Evolutionary conservation across 139 green algal species (phyloP), one percentile per base, ranked within the genome.

Genomic region (Bryopsis sp.): DNA sequence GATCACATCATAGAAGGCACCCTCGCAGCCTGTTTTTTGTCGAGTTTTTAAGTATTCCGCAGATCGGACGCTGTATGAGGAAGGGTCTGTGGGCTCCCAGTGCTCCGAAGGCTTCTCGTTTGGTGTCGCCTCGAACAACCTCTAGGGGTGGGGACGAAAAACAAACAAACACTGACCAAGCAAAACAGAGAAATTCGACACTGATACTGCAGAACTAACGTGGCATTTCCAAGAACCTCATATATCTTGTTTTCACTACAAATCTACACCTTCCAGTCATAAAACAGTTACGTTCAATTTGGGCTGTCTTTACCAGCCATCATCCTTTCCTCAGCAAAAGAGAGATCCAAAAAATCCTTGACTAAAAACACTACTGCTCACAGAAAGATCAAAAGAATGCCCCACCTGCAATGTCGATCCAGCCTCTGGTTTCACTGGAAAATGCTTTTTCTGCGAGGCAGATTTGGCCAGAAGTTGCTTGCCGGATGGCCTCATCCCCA

Each of bases 1-100:
- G 8, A 90, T 50, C 59, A 95, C 70, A 48, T 72, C 71, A 80
- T 95, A 95, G 26, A 95, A 70, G 43, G 77, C 35, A 2, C 58
- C 59, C 2, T 28, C 70, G 47, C 78, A 82, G 34, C 63, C 47
- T 24, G 82, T 65, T 74, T 93, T 83, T 28, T 54, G 2, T 58
- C 59, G 32, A 7, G 32, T 67, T 47, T 67, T 67, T 15, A 67
- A 28, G 33, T 67, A 67, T 26, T 67, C 7, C 59, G 24, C n/a
- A 11, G 59, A 67, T 46, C 59, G 59, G 7, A 67, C 19, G 7
- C 19, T 39, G 59, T 67, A 67, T 15, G 29, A 47, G 5, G 59
- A 47, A 24, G 59, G 24, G 33, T 67, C 59, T 26, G 33, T 31
- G 6, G 59, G 31, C 33, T 43, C 59, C 59, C 59, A 67, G 28